phyloP scores from a whole-genome alignment of 2,329 filamentous ascomycete genomes.

The Myriosclerotinia scirpicola region DNA sequence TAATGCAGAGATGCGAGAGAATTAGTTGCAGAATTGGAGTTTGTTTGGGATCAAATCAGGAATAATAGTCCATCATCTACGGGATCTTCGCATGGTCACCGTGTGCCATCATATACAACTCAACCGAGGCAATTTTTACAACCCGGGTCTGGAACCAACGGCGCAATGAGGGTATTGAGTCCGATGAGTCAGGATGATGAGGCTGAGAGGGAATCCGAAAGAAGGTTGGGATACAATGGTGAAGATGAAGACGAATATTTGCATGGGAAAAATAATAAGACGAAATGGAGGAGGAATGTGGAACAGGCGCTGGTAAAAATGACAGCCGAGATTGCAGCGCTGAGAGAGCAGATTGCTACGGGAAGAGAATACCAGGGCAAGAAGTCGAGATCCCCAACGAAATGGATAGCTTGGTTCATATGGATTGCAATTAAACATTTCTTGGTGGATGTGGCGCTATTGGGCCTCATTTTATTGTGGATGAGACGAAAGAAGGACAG shows the following conservation, averaged over 20 bases:
- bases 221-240: conserved; percentile 44
- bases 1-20: conserved; percentile 70
- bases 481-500: conserved; percentile 70
- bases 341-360: conserved; percentile 85
- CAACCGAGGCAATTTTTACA: conserved; percentile 47
- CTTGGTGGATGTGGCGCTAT: conserved; percentile 65
- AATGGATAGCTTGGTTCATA: conserved; percentile 69
- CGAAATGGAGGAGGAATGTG: conserved; percentile 76
- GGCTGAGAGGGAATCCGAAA: conserved; percentile 55
- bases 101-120: conserved; percentile 37
- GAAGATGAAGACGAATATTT: conserved; percentile 48
- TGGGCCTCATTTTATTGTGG: conserved; percentile 68
- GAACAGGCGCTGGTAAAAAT: conserved; percentile 85
- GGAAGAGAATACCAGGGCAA: conserved; percentile 69
- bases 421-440: conserved; percentile 74
- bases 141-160: conserved; percentile 51
- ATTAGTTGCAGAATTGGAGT: conserved; percentile 92
- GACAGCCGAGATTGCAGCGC: conserved; percentile 86
- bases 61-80: conserved; percentile 71
- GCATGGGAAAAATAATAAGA: conserved; percentile 45
- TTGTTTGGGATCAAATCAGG: conserved; percentile 98
- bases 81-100: conserved; percentile 53
- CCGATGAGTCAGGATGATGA: conserved; percentile 85
- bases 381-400: conserved; percentile 61
- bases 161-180: conserved; percentile 69